A percentile compares a stretch with the other conserved stretches of the same genome.
phyloP scores from a whole-genome alignment of 768 basidiomycete genomes.

The Suillus subalutaceus region DNA sequence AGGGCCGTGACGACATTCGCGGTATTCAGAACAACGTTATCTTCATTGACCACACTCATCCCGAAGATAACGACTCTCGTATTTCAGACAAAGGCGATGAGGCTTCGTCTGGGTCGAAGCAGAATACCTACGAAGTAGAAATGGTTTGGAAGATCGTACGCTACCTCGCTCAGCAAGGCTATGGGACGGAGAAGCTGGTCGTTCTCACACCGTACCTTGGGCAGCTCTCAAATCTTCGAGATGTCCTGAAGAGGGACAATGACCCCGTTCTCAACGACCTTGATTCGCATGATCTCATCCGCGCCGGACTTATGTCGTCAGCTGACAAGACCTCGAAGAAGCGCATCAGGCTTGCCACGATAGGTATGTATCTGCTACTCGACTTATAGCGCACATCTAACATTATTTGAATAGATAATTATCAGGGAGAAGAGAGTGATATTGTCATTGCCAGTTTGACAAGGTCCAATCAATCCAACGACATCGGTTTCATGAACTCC shows the following conservation, averaged over 20 bases:
- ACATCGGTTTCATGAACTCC: slow-evolving; percentile 75
- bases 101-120: slow-evolving; percentile 57
- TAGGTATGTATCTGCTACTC: slow-evolving; percentile 44
- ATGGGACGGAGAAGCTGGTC: slow-evolving; percentile 60
- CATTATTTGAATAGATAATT: slow-evolving; percentile 54
- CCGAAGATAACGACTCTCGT: slow-evolving; percentile 50
- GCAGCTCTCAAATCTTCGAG: slow-evolving; percentile 55
- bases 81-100: slow-evolving; percentile 50
- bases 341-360: slow-evolving; percentile 61
- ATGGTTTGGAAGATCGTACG: slow-evolving; percentile 70
- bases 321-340: slow-evolving; percentile 43
- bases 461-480: slow-evolving; percentile 53
- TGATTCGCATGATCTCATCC: slow-evolving; percentile 58
- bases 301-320: slow-evolving; percentile 54
- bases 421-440: slow-evolving; percentile 76
- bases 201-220: slow-evolving; percentile 73
- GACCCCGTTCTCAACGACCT: slow-evolving; percentile 69
- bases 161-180: slow-evolving; percentile 71
- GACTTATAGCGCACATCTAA: background rate
- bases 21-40: slow-evolving; percentile 62
- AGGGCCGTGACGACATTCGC: slow-evolving; percentile 50
- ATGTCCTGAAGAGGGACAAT: slow-evolving; percentile 44
- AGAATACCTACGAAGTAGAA: slow-evolving; percentile 57
- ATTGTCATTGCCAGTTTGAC: slow-evolving; percentile 66
- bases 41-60: slow-evolving; percentile 59